phyloP scores from a whole-genome alignment of 345 rosid genomes.

The Eutrema heterophyllum region DNA sequence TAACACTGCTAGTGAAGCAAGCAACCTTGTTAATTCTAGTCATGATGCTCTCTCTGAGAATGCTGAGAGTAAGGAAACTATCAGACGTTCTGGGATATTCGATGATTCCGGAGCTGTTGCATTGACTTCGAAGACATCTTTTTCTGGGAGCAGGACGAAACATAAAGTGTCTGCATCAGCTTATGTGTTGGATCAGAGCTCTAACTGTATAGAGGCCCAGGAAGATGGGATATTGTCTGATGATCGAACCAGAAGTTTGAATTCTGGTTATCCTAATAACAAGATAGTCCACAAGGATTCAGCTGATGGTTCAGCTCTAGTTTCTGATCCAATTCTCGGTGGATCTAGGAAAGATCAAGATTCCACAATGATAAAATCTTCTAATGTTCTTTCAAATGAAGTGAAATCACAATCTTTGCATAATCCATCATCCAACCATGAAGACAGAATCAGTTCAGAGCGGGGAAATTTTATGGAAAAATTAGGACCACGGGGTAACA shows the following conservation, averaged over 20 bases:
- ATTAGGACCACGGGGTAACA: slow-evolving; percentile 31
- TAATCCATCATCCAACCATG: slow-evolving; percentile 12
- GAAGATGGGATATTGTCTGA: slow-evolving; percentile 53
- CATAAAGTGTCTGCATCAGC: slow-evolving; percentile 34
- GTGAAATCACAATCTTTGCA: slow-evolving; percentile 25
- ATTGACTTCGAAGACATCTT: slow-evolving; percentile 29
- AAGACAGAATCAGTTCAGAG: slow-evolving; percentile 13
- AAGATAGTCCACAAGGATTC: slow-evolving; percentile 40
- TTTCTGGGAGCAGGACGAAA: slow-evolving; percentile 31
- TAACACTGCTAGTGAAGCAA: slow-evolving; percentile 53
- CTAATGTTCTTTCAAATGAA: slow-evolving; percentile 8
- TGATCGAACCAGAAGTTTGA: slow-evolving; percentile 36
- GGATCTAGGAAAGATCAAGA: slow-evolving; percentile 34
- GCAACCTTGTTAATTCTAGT: slow-evolving; percentile 50
- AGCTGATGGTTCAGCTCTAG: slow-evolving; percentile 37
- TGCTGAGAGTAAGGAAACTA: slow-evolving; percentile 55
- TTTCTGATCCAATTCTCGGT: slow-evolving; percentile 41
- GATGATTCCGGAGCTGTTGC: slow-evolving; percentile 40
- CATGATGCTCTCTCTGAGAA: slow-evolving; percentile 55
- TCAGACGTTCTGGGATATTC: slow-evolving; percentile 38
- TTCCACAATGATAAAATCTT: slow-evolving; percentile 32
- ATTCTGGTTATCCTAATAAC: slow-evolving; percentile 24
- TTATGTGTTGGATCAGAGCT: slow-evolving; percentile 34
- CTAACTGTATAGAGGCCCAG: slow-evolving; percentile 45
- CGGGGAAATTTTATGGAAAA: slow-evolving; percentile 25